Base-by-base conservation (phyloP, 305 asterid species). In the Petunia hybrid region DNA sequence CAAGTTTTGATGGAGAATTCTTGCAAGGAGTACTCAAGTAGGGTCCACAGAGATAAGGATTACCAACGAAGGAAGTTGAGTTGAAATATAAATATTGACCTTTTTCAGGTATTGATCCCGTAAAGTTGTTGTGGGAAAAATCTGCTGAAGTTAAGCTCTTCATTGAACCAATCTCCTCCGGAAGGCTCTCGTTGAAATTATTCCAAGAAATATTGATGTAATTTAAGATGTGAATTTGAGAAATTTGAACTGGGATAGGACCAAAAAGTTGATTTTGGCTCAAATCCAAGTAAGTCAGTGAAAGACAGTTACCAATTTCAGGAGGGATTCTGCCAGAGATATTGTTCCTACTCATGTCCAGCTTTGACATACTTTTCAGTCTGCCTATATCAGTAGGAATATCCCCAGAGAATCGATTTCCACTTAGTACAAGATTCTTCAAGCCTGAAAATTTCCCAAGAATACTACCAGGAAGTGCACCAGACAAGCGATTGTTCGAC, bases 371-470 rank as follows among this genome's bases (percentile, higher is more conserved):
- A 84, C 86, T 89, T 77, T 83, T 87, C 46, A 91, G 76, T 45
- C 82, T 85, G 81, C 94, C 89, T n/a, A 91, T 80, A 62, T 90
- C 91, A 39, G 91, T 76, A 60, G 95, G 95, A 64, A 91, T 87
- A 35, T 57, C 60, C 4, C 94, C 95, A 1, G 91, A 80, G 80
- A 91, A 86, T 78, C 80, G 83, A 81, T 91, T 91, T 31, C 93
- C 94, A 71, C 81, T 86, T 59, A 90, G 82, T 42, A 91, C 10
- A 41, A 91, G 91, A 87, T 84, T 88, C 88, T 91, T 90, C 51
- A 91, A 68, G 14, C 90, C 91, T 1, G 86, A 78, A 53, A 87
- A 87, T 1, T 82, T 85, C 2, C 92, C 93, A 13, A 90, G 85
- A 41, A 87, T 86, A 10, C 82, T 67, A 74, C 48, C 38, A 7